Base-by-base conservation (phyloP, 2,329 filamentous ascomycete species). In the Sporothrix pseudoabietina region DNA sequence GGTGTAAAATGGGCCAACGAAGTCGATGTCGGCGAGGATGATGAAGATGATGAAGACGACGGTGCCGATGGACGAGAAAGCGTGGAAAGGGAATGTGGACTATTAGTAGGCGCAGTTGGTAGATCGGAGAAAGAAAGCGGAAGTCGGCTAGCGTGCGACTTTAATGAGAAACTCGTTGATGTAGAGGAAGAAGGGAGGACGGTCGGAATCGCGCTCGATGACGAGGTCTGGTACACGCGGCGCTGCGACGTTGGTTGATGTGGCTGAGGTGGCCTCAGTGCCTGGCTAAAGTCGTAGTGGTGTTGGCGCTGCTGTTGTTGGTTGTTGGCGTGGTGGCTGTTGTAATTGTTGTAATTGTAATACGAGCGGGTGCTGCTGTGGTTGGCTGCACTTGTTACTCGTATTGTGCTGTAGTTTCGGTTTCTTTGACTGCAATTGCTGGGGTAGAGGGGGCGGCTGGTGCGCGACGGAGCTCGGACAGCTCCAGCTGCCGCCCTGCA, bases 261-360 rank as follows among this genome's bases (percentile, higher is more conserved):
- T 76, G 77, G 79, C 75, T 78, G 79, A 81, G 76, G 79, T 81
- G 80, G 78, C 80, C 79, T 79, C 72, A 78, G 72, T 76, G 75
- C 77, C 73, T 76, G 73, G 71, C 74, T 65, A 71, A 78, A 76
- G 76, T 77, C 75, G 26, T 39, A 39, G 39, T 70, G 65, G 49
- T 72, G 59, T 39, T 72, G 47, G 55, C 59, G 52, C 39, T 54
- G 55, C 30, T 54, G 55, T 6, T 39, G 49, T 41, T 72, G 71
- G 35, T n/a, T n/a, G 35, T n/a, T 63, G 32, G 32, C 49, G 57
- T 61, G 39, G 19, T 22, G 52, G 32, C 30, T 30, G 65, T 44
- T 66, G 30, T 61, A n/a, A 9, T 55, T n/a, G 52, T 63, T 55
- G 66, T 52, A 66, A n/a, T 35, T 52, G n/a, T 44, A 47, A 39